Conservation (phyloP, 148 eudicot genomes). For the Persicaria maculosa region DNA sequence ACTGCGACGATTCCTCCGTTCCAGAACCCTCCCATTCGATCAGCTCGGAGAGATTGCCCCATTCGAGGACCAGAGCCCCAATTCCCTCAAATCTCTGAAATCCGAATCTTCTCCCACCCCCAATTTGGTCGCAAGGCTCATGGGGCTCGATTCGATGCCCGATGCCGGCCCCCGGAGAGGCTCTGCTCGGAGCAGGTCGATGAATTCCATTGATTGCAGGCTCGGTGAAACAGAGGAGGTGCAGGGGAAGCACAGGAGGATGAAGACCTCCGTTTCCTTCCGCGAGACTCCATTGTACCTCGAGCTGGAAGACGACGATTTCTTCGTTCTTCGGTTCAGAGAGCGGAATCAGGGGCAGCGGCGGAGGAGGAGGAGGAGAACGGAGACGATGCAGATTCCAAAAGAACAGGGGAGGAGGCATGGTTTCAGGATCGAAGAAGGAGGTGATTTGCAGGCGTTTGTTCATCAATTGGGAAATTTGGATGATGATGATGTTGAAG, state of each 20-base stretch:
- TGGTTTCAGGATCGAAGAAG: conserved; percentile 3
- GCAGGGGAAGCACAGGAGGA: conserved; percentile 19
- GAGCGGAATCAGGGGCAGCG: conserved; percentile 11
- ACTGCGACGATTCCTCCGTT: neutral
- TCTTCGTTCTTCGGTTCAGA: conserved; percentile 57
- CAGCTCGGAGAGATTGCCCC: neutral
- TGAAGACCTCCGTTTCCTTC: conserved; percentile 41
- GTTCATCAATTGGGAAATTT: neutral
- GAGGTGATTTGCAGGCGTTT: neutral
- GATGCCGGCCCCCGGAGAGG: neutral
- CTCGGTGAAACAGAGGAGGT: conserved; percentile 24
- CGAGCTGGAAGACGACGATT: conserved; percentile 49
- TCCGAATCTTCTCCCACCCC: conserved; percentile 33
- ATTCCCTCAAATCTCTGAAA: conserved; percentile 13
- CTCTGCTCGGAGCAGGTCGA: conserved; percentile 17
- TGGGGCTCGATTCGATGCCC: conserved; percentile 69
- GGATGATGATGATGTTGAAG: neutral
- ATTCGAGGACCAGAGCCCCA: neutral
- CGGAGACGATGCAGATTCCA: neutral
- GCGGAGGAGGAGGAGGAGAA: neutral
- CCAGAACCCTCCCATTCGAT: conserved; percentile 11
- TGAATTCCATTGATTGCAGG: conserved; percentile 27
- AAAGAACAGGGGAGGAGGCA: neutral
- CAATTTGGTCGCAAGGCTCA: conserved; percentile 62
- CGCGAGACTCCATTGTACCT: conserved; percentile 30